Percentiles rank a stretch among this genome's conserved stretches.
These are phyloP conservation scores for Drosera spatulata DNA, from an alignment of 179 eudicot species.

Conservation along the genomic window DNA sequence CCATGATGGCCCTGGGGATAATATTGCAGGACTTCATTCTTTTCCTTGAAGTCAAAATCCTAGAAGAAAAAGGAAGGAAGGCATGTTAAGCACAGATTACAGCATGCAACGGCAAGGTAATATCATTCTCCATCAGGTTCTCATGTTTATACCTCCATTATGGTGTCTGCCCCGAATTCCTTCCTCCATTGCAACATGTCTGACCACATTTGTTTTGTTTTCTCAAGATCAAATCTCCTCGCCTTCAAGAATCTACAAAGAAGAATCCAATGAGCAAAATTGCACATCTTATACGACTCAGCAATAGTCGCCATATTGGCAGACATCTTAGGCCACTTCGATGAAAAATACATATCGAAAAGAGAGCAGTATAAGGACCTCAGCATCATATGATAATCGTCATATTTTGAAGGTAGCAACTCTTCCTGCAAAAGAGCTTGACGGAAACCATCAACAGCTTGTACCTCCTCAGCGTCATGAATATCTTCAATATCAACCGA, in stretches of 20 bases:
- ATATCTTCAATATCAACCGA: conserved; percentile 72
- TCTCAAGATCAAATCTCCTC: conserved; percentile 90
- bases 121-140: not conserved
- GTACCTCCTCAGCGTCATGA: conserved; percentile 76
- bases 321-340: too few relatives aligned
- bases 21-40: conserved; percentile 51
- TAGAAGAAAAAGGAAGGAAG: too few relatives aligned
- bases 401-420: conserved; percentile 76
- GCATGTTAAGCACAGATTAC: too few relatives aligned
- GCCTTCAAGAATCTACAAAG: conserved; percentile 80
- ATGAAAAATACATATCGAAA: too few relatives aligned
- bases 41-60: conserved; percentile 25
- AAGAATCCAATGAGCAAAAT: not conserved
- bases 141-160: conserved; percentile 52
- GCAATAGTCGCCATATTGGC: too few relatives aligned
- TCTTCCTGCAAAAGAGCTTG: conserved; percentile 81
- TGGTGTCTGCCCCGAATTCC: conserved; percentile 80
- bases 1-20: conserved; percentile 88
- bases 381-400: conserved; percentile 85
- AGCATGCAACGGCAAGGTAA: too few relatives aligned
- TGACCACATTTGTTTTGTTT: conserved; percentile 95
- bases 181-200: conserved; percentile 98
- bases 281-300: too few relatives aligned
- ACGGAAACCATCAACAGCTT: conserved; percentile 81
- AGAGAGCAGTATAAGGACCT: conserved; percentile 26